Percentiles rank a stretch among this genome's conserved stretches.
Conservation (phyloP, 306 rosid genomes). For the Begonia masoniana region DNA sequence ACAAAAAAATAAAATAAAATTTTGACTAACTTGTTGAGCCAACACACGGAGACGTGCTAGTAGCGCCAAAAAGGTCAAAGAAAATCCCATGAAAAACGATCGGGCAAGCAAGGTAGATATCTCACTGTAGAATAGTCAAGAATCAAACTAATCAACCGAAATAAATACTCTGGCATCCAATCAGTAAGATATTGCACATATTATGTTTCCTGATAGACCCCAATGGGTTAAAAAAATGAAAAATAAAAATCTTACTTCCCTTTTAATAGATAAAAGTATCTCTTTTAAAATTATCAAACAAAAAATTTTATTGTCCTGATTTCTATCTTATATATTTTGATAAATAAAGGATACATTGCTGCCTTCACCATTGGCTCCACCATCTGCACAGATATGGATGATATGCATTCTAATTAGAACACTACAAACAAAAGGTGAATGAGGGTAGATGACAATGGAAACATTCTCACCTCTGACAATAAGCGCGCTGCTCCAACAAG, state of each 20-base stretch:
- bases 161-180: neutral
- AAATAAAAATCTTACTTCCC: too few relatives aligned
- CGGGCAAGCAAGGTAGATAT: constrained; percentile 65
- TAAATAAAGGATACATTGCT: constrained; percentile 60
- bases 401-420: too few relatives aligned
- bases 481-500: constrained; percentile 70
- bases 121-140: constrained; percentile 61
- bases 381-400: constrained; percentile 42
- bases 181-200: too few relatives aligned
- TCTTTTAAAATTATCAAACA: too few relatives aligned
- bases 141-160: constrained; percentile 7
- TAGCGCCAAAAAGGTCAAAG: constrained; percentile 56
- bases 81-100: constrained; percentile 66
- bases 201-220: too few relatives aligned
- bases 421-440: too few relatives aligned
- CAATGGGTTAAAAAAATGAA: too few relatives aligned
- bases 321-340: too few relatives aligned
- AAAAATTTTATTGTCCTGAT: too few relatives aligned
- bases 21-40: constrained; percentile 60
- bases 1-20: neutral
- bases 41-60: constrained; percentile 72
- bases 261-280: too few relatives aligned
- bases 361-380: constrained; percentile 84
- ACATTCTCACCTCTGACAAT: constrained; percentile 42
- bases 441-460: neutral